A percentile compares a stretch with the other conserved stretches of the same genome.
These are phyloP conservation scores for Gossypium rotundifolium DNA, from an alignment of 345 rosid species.

Conservation along the genomic window DNA sequence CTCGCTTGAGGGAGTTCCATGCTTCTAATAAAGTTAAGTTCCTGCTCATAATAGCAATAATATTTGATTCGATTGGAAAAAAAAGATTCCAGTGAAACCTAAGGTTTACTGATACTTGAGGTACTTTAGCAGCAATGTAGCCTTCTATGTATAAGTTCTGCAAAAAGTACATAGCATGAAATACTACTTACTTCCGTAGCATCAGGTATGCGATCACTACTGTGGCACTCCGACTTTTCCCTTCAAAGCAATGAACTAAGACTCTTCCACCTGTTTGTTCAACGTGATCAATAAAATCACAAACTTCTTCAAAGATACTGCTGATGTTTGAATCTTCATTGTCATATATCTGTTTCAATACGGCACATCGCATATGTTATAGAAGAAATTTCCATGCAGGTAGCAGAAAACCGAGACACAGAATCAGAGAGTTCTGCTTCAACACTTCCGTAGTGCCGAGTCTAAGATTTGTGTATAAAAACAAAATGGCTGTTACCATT, in stretches of 20 bases:
- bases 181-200: slow-evolving; percentile 74
- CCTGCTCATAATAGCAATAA: slow-evolving; percentile 31
- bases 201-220: slow-evolving; percentile 77
- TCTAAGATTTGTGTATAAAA: not conserved
- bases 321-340: slow-evolving; percentile 76
- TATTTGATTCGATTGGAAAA: not conserved
- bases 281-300: slow-evolving; percentile 67
- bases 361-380: not conserved
- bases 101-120: not conserved
- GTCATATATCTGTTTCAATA: slow-evolving; percentile 61
- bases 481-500: not conserved
- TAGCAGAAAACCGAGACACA: not conserved
- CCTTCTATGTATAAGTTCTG: not conserved
- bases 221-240: slow-evolving; percentile 96
- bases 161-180: not conserved
- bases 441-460: not conserved
- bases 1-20: slow-evolving; percentile 72
- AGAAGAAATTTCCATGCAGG: not conserved
- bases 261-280: slow-evolving; percentile 70
- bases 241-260: slow-evolving; percentile 97
- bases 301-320: slow-evolving; percentile 77
- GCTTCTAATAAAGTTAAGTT: slow-evolving; percentile 66
- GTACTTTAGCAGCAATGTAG: not conserved
- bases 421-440: not conserved
- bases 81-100: not conserved